These are phyloP conservation scores for Noccaea caerulescens DNA, from an alignment of 345 rosid species.

Conservation along the genomic window DNA sequence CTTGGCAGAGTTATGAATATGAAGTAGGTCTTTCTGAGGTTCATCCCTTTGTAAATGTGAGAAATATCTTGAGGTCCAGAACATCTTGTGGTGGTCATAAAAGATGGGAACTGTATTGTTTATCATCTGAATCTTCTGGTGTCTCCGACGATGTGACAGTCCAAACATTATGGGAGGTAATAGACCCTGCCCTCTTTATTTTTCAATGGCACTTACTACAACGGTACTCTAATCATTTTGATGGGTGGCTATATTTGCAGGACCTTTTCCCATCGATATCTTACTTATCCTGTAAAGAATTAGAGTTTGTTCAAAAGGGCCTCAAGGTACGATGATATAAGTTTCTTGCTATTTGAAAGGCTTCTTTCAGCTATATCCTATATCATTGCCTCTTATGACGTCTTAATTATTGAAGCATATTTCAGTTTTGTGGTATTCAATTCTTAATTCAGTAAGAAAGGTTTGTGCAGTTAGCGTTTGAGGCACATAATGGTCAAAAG, in stretches of 20 bases:
- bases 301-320: constrained; percentile 82
- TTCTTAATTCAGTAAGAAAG: constrained; percentile 43
- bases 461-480: constrained; percentile 81
- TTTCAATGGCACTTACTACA: constrained; percentile 13
- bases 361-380: constrained; percentile 28
- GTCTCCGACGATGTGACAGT: constrained; percentile 57
- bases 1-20: constrained; percentile 55
- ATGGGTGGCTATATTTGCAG: constrained; percentile 33
- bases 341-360: constrained; percentile 9
- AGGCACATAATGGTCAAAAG: constrained; percentile 96
- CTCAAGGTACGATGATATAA: constrained; percentile 62
- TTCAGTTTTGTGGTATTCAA: constrained; percentile 25
- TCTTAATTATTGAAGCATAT: constrained; percentile 11
- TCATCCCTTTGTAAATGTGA: constrained; percentile 45
- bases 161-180: constrained; percentile 95
- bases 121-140: constrained; percentile 54
- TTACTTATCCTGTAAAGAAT: constrained; percentile 77
- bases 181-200: constrained; percentile 25
- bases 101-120: constrained; percentile 62
- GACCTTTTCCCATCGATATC: constrained; percentile 63
- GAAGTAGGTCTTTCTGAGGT: constrained; percentile 51
- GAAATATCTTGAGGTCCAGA: constrained; percentile 52
- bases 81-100: constrained; percentile 49
- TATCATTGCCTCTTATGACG: not conserved
- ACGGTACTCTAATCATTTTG: not conserved